Conservation (phyloP, 352 stramenopile genomes). For the Phytophthora fragariae region DNA sequence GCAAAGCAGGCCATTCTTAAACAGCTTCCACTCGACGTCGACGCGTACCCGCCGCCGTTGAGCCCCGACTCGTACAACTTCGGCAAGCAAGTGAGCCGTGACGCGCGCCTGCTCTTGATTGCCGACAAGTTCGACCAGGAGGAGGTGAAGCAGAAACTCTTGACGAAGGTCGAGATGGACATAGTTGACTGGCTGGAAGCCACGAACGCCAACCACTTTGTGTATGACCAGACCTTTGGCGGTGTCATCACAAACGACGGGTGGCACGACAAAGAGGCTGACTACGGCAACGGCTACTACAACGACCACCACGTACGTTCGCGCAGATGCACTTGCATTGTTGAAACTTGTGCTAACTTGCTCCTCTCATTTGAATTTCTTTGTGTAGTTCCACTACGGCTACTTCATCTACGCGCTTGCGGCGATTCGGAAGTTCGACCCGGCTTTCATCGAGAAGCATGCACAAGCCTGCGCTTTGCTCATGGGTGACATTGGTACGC, state of each 20-base stretch:
- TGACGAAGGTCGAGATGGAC: slow-evolving; percentile 67
- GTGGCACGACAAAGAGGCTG: slow-evolving; percentile 53
- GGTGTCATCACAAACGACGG: slow-evolving; percentile 92
- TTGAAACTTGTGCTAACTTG: slow-evolving; percentile 12
- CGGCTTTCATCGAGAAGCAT: slow-evolving; percentile 72
- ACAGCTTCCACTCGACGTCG: slow-evolving; percentile 56
- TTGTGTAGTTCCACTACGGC: slow-evolving; percentile 94
- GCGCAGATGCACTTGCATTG: background rate
- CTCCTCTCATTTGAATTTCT: slow-evolving; percentile 8
- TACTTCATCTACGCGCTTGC: slow-evolving; percentile 91
- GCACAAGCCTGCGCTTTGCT: slow-evolving; percentile 62
- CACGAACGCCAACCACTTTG: slow-evolving; percentile 73
- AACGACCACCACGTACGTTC: slow-evolving; percentile 84
- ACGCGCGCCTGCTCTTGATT: slow-evolving; percentile 78
- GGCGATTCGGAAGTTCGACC: slow-evolving; percentile 78
- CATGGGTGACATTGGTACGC: slow-evolving; percentile 75
- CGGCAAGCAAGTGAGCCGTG: slow-evolving; percentile 79
- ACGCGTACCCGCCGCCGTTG: slow-evolving; percentile 53
- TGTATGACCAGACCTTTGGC: slow-evolving; percentile 95
- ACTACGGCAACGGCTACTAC: slow-evolving; percentile 92
- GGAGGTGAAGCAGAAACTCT: slow-evolving; percentile 47
- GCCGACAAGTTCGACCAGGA: slow-evolving; percentile 76
- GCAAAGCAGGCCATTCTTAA: slow-evolving; percentile 48
- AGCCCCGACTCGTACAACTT: slow-evolving; percentile 82
- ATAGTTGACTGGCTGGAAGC: slow-evolving; percentile 68